phyloP scores from a whole-genome alignment of 495 filamentous ascomycete species.

The Aspergillus baeticus region DNA sequence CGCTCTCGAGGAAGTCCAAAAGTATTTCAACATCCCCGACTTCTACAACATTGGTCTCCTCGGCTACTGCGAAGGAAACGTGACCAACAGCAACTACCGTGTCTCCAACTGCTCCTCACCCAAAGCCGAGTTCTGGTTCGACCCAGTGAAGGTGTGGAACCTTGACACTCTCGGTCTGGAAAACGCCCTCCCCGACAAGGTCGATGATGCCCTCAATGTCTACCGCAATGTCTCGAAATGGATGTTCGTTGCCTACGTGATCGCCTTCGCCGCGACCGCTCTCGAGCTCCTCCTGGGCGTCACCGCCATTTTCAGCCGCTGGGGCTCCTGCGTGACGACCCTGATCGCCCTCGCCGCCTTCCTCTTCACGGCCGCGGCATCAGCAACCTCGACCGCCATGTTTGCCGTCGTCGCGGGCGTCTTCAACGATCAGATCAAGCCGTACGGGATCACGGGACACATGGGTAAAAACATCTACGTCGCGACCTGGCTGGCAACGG shows the following conservation, averaged over 20 bases:
- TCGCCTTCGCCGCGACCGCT: conserved; percentile 70
- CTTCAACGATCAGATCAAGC: conserved; percentile 60
- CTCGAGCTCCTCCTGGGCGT: conserved; percentile 68
- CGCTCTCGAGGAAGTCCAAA: conserved; percentile 33
- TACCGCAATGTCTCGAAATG: conserved; percentile 75
- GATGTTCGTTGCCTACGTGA: conserved; percentile 70
- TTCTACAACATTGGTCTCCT: conserved; percentile 81
- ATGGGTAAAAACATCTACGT: conserved; percentile 69
- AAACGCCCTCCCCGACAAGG: conserved; percentile 60
- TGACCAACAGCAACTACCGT: conserved; percentile 40
- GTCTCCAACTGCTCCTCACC: conserved; percentile 54
- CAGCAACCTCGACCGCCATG: conserved; percentile 56
- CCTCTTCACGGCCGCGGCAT: conserved; percentile 57
- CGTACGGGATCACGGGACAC: conserved; percentile 62
- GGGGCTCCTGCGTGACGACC: conserved; percentile 75
- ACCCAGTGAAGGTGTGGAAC: conserved; percentile 61
- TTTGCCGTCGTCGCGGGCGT: conserved; percentile 57
- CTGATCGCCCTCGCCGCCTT: conserved; percentile 47
- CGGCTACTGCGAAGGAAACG: conserved; percentile 77
- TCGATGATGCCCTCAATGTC: conserved; percentile 63
- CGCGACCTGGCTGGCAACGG: conserved; percentile 74
- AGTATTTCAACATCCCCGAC: conserved; percentile 62
- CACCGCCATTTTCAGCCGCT: conserved; percentile 65
- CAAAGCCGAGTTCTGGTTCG: conserved; percentile 73
- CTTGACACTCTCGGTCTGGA: conserved; percentile 53